phyloP scores from a whole-genome alignment of 1,284 basidiomycete genomes.

The Fomitiporia mediterranea region DNA sequence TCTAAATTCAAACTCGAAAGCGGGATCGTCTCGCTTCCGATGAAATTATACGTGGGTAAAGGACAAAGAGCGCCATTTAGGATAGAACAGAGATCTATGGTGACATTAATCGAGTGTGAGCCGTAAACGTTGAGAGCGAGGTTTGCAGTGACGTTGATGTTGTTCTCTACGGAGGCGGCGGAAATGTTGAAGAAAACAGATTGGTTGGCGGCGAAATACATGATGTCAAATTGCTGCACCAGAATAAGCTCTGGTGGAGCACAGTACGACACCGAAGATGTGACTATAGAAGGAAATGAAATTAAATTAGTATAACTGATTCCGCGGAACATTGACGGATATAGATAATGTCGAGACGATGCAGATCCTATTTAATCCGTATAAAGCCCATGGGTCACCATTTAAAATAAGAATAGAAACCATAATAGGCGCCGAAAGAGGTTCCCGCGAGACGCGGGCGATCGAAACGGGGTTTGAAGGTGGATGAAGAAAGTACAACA shows the following conservation, averaged over 20 bases:
- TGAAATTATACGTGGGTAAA: slow-evolving; percentile 82
- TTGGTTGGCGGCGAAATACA: slow-evolving; percentile 66
- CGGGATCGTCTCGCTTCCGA: slow-evolving; percentile 71
- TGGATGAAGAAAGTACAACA: too few species aligned
- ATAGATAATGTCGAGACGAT: neutral
- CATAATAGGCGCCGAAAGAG: neutral
- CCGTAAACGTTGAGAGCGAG: slow-evolving; percentile 82
- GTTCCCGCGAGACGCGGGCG: too few species aligned
- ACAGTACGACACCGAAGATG: slow-evolving; percentile 87
- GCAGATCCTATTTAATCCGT: neutral
- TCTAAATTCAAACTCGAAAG: slow-evolving; percentile 59
- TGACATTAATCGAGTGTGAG: slow-evolving; percentile 69
- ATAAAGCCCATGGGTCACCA: too few species aligned
- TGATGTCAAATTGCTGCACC: slow-evolving; percentile 76
- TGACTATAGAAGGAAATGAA: slow-evolving; percentile 42
- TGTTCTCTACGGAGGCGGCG: slow-evolving; percentile 65
- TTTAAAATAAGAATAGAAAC: too few species aligned
- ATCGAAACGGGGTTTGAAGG: too few species aligned
- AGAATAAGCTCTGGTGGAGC: slow-evolving; percentile 74
- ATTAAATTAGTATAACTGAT: neutral
- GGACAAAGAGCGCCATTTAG: slow-evolving; percentile 82
- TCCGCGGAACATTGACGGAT: neutral
- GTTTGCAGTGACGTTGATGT: slow-evolving; percentile 77
- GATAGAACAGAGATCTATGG: slow-evolving; percentile 73
- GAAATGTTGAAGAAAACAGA: slow-evolving; percentile 74